Percentiles rank a stretch among this genome's conserved stretches.
Evolutionary conservation across 306 rosid genomes (phyloP).

Genomic region (Gleditsia sinensis): DNA sequence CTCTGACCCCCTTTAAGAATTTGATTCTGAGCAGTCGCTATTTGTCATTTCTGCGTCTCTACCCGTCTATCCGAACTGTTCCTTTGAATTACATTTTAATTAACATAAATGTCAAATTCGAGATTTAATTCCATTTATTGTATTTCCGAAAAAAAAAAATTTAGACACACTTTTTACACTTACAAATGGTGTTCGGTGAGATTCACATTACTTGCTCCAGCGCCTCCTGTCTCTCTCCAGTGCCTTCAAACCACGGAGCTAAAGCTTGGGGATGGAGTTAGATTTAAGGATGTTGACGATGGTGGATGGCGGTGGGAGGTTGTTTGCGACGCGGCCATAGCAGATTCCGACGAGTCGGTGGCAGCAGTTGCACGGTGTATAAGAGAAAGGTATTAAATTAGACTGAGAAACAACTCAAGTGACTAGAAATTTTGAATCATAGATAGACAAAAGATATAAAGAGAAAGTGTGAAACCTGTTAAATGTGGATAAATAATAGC

Average conservation of each 20-base stretch:
- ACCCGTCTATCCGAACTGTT: not conserved
- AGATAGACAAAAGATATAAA: too few species aligned
- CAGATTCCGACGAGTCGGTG: conserved; percentile 31
- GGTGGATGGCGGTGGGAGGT: conserved; percentile 21
- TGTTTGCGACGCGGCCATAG: conserved; percentile 36
- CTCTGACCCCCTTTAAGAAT: not conserved
- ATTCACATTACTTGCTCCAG: too few species aligned
- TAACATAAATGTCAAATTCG: too few species aligned
- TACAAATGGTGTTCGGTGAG: too few species aligned
- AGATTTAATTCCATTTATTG: too few species aligned
- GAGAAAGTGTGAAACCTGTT: not conserved
- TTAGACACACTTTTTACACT: too few species aligned
- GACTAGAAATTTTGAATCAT: too few species aligned
- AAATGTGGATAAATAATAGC: not conserved
- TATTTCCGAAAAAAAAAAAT: too few species aligned
- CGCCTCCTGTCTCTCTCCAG: too few species aligned
- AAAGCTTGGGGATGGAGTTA: conserved; percentile 33
- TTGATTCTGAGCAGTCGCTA: not conserved
- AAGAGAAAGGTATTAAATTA: too few species aligned
- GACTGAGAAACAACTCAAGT: not conserved
- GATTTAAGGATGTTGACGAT: conserved; percentile 18
- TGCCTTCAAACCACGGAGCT: too few species aligned
- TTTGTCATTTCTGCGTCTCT: not conserved
- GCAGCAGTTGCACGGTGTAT: conserved; percentile 14
- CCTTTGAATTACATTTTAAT: too few species aligned